Base-by-base conservation (phyloP, 2,329 filamentous ascomycete genomes). In the Leptographium galeiforme region DNA sequence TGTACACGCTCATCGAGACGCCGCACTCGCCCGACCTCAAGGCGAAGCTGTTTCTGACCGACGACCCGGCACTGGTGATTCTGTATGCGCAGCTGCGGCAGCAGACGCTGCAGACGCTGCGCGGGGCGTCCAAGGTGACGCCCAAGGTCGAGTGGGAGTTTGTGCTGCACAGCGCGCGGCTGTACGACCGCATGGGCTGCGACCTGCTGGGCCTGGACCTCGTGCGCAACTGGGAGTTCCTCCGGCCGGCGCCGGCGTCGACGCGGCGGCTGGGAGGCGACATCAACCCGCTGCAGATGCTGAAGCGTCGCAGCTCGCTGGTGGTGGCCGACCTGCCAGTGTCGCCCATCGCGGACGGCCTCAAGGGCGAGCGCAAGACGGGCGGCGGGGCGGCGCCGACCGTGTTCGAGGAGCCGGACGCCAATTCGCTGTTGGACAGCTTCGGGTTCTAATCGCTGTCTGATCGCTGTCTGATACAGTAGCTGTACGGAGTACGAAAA, bases 151-250 rank as follows among this genome's bases (percentile, higher is more conserved):
- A 96, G 67, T 95, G 88, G 87, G 81, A 86, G 36, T 95, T 96
- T 64, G 82, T 96, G 1, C 71, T 95, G 25, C 88, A 93, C 61
- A 95, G 88, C 52, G 88, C 89, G 16, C 77, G 82, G 52, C 73
- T 93, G 18, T 97, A 90, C 63, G 85, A 86, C 65, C 84, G 88
- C 10, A 96, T 93, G 90, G 91, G 93, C 4, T 95, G 93, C 63
- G 91, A 96, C 66, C 68, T 95, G 10, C 77, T 97, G 0, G 93
- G 90, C 1, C 72, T 97, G 6, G 88, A 94, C 61, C 72, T 97
- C 13, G 86, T 93, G 14, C 79, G 82, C 34, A 87, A 85, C 59
- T 94, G 89, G 88, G 82, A 89, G 62, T 93, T 94, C 66, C 71
- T 87, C 40, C 74, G 75, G n/a, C 70, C 72, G 4, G 63, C 66